Percentiles rank a stretch among this genome's conserved stretches.
Evolutionary conservation across 2,329 filamentous ascomycete species (phyloP).

Genomic region (Leptodontidium sp.): DNA sequence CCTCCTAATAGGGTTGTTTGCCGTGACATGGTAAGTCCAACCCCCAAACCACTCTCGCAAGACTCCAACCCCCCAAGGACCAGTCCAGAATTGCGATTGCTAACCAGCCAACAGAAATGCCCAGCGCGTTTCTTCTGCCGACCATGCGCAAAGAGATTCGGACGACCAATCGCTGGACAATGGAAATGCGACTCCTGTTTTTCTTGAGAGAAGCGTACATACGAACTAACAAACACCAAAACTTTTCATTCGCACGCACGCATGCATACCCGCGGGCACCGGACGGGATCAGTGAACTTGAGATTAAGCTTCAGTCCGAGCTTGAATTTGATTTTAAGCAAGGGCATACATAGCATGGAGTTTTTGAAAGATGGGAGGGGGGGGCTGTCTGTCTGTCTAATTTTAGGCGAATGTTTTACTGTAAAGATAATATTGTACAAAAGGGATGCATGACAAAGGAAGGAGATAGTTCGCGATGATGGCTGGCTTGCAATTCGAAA

Average conservation of each 20-base stretch:
- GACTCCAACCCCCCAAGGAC: not conserved
- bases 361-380: not conserved
- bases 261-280: not conserved
- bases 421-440: constrained; percentile 11
- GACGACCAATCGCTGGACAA: constrained; percentile 11
- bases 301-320: not conserved
- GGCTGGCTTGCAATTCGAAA: no score
- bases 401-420: not conserved
- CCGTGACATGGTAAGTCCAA: constrained; percentile 31
- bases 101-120: constrained; percentile 30
- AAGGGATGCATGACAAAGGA: not conserved
- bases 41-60: not conserved
- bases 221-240: constrained; percentile 1
- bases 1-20: constrained; percentile 36
- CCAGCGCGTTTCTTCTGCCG: constrained; percentile 27
- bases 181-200: constrained; percentile 31
- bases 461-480: no score
- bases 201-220: constrained; percentile 21
- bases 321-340: not conserved
- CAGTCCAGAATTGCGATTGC: not conserved
- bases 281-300: not conserved
- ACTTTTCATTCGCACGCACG: not conserved
- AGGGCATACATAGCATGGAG: constrained; percentile 3
- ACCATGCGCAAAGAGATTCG: constrained; percentile 18
- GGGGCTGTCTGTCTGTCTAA: not conserved